phyloP scores from a whole-genome alignment of 1,284 basidiomycete species.

The Erythrobasidium hasegawianum region DNA sequence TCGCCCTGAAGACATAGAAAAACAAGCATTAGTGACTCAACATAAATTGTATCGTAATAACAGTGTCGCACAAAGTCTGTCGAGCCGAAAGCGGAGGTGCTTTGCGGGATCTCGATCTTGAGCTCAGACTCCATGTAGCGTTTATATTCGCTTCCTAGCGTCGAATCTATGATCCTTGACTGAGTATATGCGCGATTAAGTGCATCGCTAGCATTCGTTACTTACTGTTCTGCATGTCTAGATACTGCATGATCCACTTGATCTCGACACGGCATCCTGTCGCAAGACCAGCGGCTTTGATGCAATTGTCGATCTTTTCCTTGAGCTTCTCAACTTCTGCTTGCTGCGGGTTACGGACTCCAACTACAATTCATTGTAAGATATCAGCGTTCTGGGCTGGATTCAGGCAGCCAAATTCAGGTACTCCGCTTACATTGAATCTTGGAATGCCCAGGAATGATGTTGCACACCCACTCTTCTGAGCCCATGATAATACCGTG shows the following conservation, averaged over 20 bases:
- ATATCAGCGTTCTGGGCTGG: slow-evolving; percentile 7
- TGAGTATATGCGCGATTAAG: slow-evolving; percentile 32
- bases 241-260: slow-evolving; percentile 40
- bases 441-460: slow-evolving; percentile 49
- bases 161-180: slow-evolving; percentile 36
- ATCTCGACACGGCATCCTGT: slow-evolving; percentile 64
- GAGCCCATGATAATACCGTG: slow-evolving; percentile 58
- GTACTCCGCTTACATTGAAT: slow-evolving; percentile 32
- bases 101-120: slow-evolving; percentile 37
- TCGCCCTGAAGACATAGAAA: slow-evolving; percentile 35
- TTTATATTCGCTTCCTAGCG: slow-evolving; percentile 43
- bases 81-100: slow-evolving; percentile 37
- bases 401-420: not conserved
- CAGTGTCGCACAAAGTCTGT: slow-evolving; percentile 48
- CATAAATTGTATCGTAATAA: not conserved
- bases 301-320: slow-evolving; percentile 45
- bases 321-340: slow-evolving; percentile 43
- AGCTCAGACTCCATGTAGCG: slow-evolving; percentile 42
- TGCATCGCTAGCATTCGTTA: slow-evolving; percentile 26
- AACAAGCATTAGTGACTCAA: not conserved
- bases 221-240: slow-evolving; percentile 40
- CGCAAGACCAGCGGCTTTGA: slow-evolving; percentile 61
- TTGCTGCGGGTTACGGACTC: slow-evolving; percentile 44
- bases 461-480: slow-evolving; percentile 45
- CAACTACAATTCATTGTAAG: slow-evolving; percentile 8